Base-by-base conservation (phyloP, 495 filamentous ascomycete genomes). In the Penicillium simplicissimum region DNA sequence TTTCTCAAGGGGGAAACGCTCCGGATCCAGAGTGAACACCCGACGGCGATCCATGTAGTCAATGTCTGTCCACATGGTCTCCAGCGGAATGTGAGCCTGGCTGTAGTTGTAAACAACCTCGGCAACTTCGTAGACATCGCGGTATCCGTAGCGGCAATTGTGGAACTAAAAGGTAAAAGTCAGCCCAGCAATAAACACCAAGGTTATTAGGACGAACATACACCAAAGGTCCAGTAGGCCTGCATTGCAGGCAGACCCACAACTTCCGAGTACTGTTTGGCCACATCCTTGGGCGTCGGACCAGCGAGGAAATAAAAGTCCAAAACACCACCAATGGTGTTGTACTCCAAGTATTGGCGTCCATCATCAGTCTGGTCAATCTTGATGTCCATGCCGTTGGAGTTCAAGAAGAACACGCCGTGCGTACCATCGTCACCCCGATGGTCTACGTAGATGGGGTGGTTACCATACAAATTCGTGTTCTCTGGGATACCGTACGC, bases 31-130 rank as follows among this genome's bases (percentile, higher is more conserved):
- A 1, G 88, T 88, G 71, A 96, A 95, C 49, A 92, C 83, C 61
- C 76, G 79, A 69, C 89, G 76, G 11, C 66, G 61, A 66, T 87
- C 79, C 88, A 92, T 91, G 71, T 93, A 92, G 67, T 92, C 80
- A 52, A 94, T 94, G 67, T 94, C 90, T 4, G 88, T 94, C 91
- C 92, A 96, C 86, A 93, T 91, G 0, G 89, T 92, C 72, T 96
- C 91, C 8, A 96, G 76, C 0, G 92, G 92, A 61, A 96, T 96
- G 8, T 74, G 74, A 11, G 91, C 90, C 34, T 78, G 69, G 58
- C 84, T 88, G 76, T 96, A 95, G 71, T 95, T 96, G 52, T 86
- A 83, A 23, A 95, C 85, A 1, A 88, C 90, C 65, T 91, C 91
- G 25, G 90, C 90, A 33, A 95, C 84, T 37, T 90, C 86, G 61